phyloP scores from a whole-genome alignment of 179 eudicot species.

The Gypsophila paniculata region DNA sequence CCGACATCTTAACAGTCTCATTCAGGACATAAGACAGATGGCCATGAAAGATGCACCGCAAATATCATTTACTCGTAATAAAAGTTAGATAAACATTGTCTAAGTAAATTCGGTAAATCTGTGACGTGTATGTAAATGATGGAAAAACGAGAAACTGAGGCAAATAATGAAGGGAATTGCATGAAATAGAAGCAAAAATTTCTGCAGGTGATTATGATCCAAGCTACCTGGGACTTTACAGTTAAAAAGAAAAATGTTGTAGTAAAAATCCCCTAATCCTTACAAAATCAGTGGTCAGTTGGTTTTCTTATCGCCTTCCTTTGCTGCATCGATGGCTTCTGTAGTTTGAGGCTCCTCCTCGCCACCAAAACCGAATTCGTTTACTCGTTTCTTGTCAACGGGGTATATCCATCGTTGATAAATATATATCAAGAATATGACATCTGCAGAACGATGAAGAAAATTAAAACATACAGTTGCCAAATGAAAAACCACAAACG shows the following conservation, averaged over 20 bases:
- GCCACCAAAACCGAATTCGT: conserved; percentile 88
- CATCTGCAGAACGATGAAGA: conserved; percentile 49
- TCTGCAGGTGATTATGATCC: conserved; percentile 9
- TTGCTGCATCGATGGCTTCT: conserved; percentile 32
- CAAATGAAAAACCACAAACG: not conserved
- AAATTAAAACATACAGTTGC: not conserved
- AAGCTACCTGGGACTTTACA: conserved; percentile 35
- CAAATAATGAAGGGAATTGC: conserved; percentile 9
- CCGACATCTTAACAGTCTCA: conserved; percentile 24
- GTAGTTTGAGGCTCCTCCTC: conserved; percentile 61
- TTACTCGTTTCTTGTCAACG: conserved; percentile 85
- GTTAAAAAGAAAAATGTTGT: conserved; percentile 14
- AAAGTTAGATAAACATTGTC: no score
- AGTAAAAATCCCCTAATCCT: conserved; percentile 23
- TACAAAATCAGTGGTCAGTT: conserved; percentile 42
- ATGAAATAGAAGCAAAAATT: conserved; percentile 11
- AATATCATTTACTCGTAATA: not conserved
- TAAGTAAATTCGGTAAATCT: no score
- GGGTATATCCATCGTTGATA: conserved; percentile 95
- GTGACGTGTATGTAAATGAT: not conserved
- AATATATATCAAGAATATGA: conserved; percentile 80
- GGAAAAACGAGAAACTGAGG: not conserved
- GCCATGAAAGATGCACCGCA: not conserved
- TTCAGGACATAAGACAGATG: conserved; percentile 31
- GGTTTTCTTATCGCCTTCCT: conserved; percentile 80